A percentile compares a stretch with the other conserved stretches of the same genome.
phyloP scores from a whole-genome alignment of 73 alveolate genomes.

The Blepharisma japonicum region DNA sequence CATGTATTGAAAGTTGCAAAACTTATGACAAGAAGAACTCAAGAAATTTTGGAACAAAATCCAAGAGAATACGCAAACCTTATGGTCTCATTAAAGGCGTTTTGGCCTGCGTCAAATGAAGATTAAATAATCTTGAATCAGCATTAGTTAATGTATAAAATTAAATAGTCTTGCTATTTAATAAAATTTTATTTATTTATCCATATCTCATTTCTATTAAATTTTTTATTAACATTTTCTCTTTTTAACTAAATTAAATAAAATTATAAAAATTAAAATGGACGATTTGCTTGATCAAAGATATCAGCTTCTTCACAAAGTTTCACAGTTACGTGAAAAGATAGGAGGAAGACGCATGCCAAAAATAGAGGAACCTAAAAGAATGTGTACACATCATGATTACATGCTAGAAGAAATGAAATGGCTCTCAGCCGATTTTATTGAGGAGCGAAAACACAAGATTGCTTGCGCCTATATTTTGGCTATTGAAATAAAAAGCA shows the following conservation, averaged over 20 bases:
- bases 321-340: slow-evolving; percentile 14
- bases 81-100: slow-evolving; percentile 8
- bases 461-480: background rate
- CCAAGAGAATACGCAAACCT: slow-evolving; percentile 18
- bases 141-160: too few relatives aligned
- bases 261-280: background rate
- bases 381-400: slow-evolving; percentile 6
- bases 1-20: slow-evolving; percentile 1
- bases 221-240: too few relatives aligned
- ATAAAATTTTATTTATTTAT: too few relatives aligned
- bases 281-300: slow-evolving; percentile 17
- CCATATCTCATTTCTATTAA: too few relatives aligned
- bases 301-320: slow-evolving; percentile 14
- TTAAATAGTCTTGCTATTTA: too few relatives aligned
- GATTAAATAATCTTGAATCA: too few relatives aligned
- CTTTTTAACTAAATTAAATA: background rate
- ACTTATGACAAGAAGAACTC: slow-evolving; percentile 24
- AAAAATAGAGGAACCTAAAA: slow-evolving; percentile 5
- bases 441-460: slow-evolving; percentile 19
- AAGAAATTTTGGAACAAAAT: slow-evolving; percentile 7
- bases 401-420: slow-evolving; percentile 24
- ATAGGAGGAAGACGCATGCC: slow-evolving; percentile 27
- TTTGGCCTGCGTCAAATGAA: background rate
- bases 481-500: background rate
- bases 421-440: slow-evolving; percentile 13